Evolutionary conservation across 1,284 basidiomycete genomes (phyloP).

Genomic region (Volvariella volvacea): DNA sequence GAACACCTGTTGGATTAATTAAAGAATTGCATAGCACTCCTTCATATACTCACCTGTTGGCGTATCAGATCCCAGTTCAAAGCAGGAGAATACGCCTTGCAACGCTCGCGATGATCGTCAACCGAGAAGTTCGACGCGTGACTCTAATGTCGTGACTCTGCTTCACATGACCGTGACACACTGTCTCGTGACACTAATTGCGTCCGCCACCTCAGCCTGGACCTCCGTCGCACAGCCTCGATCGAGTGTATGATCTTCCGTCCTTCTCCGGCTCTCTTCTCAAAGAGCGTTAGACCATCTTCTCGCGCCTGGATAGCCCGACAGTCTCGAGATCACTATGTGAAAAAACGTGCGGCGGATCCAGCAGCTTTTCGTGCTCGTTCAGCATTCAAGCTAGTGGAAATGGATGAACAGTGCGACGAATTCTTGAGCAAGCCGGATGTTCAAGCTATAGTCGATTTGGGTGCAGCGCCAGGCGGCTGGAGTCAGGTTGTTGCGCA

Average conservation of each 20-base stretch:
- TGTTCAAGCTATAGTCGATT: slow-evolving; percentile 64
- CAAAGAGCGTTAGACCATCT: slow-evolving; percentile 16
- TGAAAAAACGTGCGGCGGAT: slow-evolving; percentile 47
- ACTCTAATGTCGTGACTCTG: too few species aligned
- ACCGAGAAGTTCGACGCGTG: too few species aligned
- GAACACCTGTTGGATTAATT: too few species aligned
- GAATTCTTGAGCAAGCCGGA: slow-evolving; percentile 46
- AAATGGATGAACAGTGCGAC: slow-evolving; percentile 52
- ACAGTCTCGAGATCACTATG: slow-evolving; percentile 62
- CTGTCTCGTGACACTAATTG: too few species aligned
- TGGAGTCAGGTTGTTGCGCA: slow-evolving; percentile 81
- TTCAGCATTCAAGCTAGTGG: slow-evolving; percentile 81
- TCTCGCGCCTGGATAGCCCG: slow-evolving; percentile 54
- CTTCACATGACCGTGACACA: too few species aligned
- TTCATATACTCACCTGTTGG: too few species aligned
- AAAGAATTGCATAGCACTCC: too few species aligned
- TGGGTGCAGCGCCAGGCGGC: slow-evolving; percentile 84
- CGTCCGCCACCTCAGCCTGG: too few species aligned
- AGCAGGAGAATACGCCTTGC: too few species aligned
- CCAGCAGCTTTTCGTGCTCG: slow-evolving; percentile 61
- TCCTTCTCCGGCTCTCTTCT: slow-evolving; percentile 17
- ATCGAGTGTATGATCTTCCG: slow-evolving; percentile 20
- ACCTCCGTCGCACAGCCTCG: too few species aligned
- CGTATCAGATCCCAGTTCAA: too few species aligned
- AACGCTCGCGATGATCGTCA: too few species aligned